Base-by-base conservation (phyloP, 345 rosid species). In the Toxicodendron radicans region DNA sequence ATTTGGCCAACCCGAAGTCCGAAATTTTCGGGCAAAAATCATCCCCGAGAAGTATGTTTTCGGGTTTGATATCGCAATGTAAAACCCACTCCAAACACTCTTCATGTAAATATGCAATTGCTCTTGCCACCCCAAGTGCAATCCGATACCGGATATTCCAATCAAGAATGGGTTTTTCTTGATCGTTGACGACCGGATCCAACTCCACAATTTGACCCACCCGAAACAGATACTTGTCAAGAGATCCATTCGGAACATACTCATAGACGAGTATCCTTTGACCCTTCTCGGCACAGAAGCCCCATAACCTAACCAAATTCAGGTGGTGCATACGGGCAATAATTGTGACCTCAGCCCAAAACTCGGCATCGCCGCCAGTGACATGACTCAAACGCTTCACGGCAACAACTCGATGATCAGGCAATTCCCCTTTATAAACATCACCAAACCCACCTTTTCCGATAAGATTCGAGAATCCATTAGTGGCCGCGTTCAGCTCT, bases 361-460 rank as follows among this genome's bases (percentile, higher is more conserved):
- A 90, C 84, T 90, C 93, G 16, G 79, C 70, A 35, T 87, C 94
- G 0, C 94, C 94, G 5, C 90, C 85, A 0, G 90, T 58, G 7
- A 90, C 90, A 59, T 78, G 71, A 72, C 86, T 90, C 77, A 90
- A 83, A 77, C 92, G 88, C 81, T 90, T 90, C 13, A 90, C 92
- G 0, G 92, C 92, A 1, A 90, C 86, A 10, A 86, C 79, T 20
- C 94, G 80, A 70, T 87, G 85, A 53, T 90, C 92, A 7, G 80
- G 64, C 69, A 90, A 61, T 71, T 83, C 90, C 18, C 94, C 94
- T 75, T 73, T 85, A 12, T 86, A 90, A 73, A 90, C 92, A 41
- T 90, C 94, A 32, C 92, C 94, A 43, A 87, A 90, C 1, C 89
- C 94, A 6, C 94, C 94, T 74, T 71, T 83, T 30, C 94, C 92